A percentile compares a stretch with the other conserved stretches of the same genome.
These are phyloP conservation scores for Tolypocladium inflatum DNA, from an alignment of 2,329 filamentous ascomycete species.

Conservation along the genomic window DNA sequence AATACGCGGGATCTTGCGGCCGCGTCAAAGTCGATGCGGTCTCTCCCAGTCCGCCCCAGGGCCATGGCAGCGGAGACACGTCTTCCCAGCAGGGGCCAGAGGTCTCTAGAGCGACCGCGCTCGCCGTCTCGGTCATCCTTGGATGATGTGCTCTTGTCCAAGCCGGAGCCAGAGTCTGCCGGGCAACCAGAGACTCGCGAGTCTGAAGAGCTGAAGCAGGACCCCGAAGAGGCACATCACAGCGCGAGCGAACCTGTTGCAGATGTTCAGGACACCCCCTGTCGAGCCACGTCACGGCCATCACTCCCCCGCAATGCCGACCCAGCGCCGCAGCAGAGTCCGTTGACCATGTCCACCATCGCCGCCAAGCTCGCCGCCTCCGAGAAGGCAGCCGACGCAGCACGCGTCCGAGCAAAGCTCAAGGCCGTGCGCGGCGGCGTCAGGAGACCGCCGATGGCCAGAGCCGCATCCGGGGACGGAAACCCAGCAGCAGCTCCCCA, in stretches of 20 bases:
- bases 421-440: slow-evolving; percentile 34
- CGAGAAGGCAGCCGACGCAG: slow-evolving; percentile 54
- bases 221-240: background rate
- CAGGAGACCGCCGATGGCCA: slow-evolving; percentile 15
- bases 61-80: slow-evolving; percentile 1
- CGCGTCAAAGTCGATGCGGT: slow-evolving; percentile 15
- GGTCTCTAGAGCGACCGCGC: slow-evolving; percentile 9
- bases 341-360: slow-evolving; percentile 51
- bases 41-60: slow-evolving; percentile 12
- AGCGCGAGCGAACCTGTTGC: slow-evolving; percentile 6
- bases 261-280: slow-evolving; percentile 8
- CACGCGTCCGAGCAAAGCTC: slow-evolving; percentile 52
- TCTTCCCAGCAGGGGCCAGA: slow-evolving; percentile 1
- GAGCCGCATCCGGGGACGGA: background rate
- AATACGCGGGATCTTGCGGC: slow-evolving; percentile 32
- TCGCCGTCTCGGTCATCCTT: slow-evolving; percentile 20
- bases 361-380: slow-evolving; percentile 55
- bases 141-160: slow-evolving; percentile 22
- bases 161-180: slow-evolving; percentile 9
- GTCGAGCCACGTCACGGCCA: slow-evolving; percentile 14
- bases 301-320: slow-evolving; percentile 16
- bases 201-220: background rate
- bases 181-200: background rate
- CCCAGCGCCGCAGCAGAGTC: slow-evolving; percentile 37
- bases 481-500: background rate